phyloP scores from a whole-genome alignment of 345 rosid genomes.

The Brassica carinata region DNA sequence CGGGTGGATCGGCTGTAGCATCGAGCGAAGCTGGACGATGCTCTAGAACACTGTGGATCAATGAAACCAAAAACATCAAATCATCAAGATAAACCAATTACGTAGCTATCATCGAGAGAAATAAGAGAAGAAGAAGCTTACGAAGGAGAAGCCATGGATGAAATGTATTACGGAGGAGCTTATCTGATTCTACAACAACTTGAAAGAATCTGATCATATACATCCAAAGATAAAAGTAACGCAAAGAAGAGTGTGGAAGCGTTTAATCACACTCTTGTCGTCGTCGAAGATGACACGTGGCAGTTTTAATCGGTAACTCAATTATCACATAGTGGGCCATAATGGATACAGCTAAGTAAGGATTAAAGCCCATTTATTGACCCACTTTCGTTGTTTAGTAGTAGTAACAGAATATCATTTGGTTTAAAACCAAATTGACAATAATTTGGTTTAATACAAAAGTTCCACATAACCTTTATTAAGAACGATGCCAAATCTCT shows the following conservation, averaged over 20 bases:
- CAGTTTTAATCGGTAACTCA: not conserved
- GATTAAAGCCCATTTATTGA: not conserved
- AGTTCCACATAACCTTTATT: not conserved
- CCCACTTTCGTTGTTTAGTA: too few species aligned
- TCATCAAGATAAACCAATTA: not conserved
- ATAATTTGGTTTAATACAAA: not conserved
- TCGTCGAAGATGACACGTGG: not conserved
- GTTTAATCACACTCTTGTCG: not conserved
- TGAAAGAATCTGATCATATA: not conserved
- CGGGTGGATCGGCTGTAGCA: slow-evolving; percentile 62
- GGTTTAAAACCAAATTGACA: too few species aligned
- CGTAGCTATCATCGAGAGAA: not conserved
- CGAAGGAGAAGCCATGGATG: slow-evolving; percentile 21
- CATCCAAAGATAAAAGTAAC: not conserved
- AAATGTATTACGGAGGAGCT: not conserved
- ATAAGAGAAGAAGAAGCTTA: not conserved
- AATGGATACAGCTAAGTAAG: not conserved
- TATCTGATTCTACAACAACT: not conserved
- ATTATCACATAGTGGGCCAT: not conserved
- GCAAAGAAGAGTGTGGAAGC: not conserved
- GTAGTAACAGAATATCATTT: too few species aligned
- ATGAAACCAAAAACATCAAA: not conserved
- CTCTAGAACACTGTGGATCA: slow-evolving; percentile 42
- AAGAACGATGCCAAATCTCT: not conserved
- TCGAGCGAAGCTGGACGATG: slow-evolving; percentile 51